phyloP scores from a whole-genome alignment of 75 land plant species.

The Chamaecyparis obtusa region DNA sequence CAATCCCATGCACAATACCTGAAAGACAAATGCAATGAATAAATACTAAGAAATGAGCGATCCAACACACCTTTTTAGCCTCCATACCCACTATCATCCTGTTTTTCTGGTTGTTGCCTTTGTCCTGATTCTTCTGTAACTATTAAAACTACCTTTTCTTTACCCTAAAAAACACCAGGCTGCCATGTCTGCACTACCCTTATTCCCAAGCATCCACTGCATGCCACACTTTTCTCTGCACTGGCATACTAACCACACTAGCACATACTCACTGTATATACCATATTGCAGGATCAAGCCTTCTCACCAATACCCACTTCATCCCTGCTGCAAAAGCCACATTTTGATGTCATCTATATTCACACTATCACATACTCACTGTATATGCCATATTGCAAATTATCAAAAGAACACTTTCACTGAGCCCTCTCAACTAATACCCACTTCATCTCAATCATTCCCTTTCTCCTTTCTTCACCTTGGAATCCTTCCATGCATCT shows the following conservation, averaged over 20 bases:
- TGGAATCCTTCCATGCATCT: not conserved
- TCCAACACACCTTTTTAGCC: conserved; percentile 11
- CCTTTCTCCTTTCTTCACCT: not conserved
- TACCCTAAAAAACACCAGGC: not conserved
- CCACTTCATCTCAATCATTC: not conserved
- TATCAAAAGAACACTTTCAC: not conserved
- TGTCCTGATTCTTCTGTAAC: not conserved
- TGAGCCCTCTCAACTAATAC: not conserved
- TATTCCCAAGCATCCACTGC: not conserved
- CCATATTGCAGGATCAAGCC: not conserved
- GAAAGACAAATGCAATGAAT: conserved; percentile 1
- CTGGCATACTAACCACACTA: not conserved
- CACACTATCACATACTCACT: not conserved
- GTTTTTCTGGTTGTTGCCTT: not conserved
- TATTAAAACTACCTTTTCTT: not conserved
- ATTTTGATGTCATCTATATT: not conserved
- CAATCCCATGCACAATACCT: not conserved
- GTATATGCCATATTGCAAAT: not conserved
- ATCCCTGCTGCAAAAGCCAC: not conserved
- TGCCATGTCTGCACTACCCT: not conserved
- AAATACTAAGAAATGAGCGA: not conserved
- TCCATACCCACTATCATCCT: not conserved
- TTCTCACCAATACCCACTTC: not conserved
- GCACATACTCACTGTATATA: conserved; percentile 1
- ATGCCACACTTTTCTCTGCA: not conserved